Conservation (phyloP, 2,329 filamentous ascomycete genomes). For the Xylariomycetidae sp. region DNA sequence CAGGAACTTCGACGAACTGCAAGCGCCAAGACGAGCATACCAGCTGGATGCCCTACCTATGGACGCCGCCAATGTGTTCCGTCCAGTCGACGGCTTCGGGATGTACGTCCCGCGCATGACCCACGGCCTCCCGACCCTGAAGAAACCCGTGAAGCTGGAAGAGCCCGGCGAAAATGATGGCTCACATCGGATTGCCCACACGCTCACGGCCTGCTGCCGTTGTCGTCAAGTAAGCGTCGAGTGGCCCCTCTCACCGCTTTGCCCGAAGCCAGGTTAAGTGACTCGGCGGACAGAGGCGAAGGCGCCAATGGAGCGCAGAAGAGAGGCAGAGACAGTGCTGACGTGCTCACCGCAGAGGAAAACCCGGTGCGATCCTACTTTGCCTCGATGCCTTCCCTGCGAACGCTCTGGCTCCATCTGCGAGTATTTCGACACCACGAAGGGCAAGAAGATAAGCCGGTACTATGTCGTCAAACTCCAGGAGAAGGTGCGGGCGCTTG, state of each 20-base stretch:
- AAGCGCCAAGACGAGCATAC: no score
- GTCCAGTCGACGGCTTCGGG: conserved; percentile 45
- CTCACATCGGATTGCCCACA: conserved; percentile 65
- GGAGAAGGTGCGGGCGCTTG: conserved; percentile 74
- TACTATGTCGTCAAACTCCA: conserved; percentile 91
- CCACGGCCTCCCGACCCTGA: conserved; percentile 15
- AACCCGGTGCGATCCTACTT: conserved; percentile 87
- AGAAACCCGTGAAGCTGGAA: conserved; percentile 29
- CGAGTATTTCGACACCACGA: conserved; percentile 91
- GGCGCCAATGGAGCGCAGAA: no score
- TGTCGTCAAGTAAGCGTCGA: conserved; percentile 62
- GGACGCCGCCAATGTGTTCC: conserved; percentile 55
- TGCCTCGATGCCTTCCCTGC: conserved; percentile 88
- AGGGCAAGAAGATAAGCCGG: conserved; percentile 78
- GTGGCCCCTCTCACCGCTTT: background rate
- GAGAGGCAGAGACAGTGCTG: conserved; percentile 3
- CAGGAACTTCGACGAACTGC: no score
- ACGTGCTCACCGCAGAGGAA: conserved; percentile 59
- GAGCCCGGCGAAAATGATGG: conserved; percentile 44
- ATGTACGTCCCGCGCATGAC: conserved; percentile 32
- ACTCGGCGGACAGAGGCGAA: no score
- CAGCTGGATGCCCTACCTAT: no score
- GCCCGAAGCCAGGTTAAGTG: no score
- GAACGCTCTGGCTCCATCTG: conserved; percentile 86
- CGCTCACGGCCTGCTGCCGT: conserved; percentile 72